Conservation (phyloP, 768 basidiomycete genomes). For the Cystoderma amianthinum region DNA sequence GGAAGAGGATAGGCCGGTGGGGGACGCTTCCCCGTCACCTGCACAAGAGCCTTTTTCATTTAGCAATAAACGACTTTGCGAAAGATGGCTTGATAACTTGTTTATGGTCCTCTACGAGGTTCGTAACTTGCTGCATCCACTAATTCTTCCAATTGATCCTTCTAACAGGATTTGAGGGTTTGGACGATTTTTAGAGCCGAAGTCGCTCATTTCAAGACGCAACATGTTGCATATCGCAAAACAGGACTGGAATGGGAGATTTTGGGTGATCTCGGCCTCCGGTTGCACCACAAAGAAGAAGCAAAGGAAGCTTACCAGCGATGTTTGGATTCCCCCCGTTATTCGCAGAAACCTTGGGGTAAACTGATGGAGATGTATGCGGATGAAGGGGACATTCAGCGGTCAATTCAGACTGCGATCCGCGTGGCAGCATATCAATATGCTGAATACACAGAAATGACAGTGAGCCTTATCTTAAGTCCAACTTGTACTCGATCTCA, state of each 20-base stretch:
- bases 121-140: slow-evolving; percentile 10
- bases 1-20: slow-evolving; percentile 30
- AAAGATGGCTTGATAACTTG: slow-evolving; percentile 95
- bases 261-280: slow-evolving; percentile 85
- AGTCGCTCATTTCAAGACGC: slow-evolving; percentile 97
- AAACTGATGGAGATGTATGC: slow-evolving; percentile 94
- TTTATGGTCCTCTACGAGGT: slow-evolving; percentile 99
- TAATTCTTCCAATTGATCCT: slow-evolving; percentile 4
- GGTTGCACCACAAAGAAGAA: slow-evolving; percentile 97
- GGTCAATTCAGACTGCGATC: slow-evolving; percentile 87
- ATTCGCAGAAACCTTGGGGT: slow-evolving; percentile 88
- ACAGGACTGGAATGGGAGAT: slow-evolving; percentile 99
- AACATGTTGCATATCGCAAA: slow-evolving; percentile 96
- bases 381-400: slow-evolving; percentile 92
- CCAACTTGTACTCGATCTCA: too few relatives aligned
- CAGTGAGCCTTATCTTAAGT: too few relatives aligned
- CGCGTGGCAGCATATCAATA: slow-evolving; percentile 90
- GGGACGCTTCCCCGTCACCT: slow-evolving; percentile 24
- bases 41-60: slow-evolving; percentile 76
- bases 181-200: slow-evolving; percentile 99
- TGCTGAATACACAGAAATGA: slow-evolving; percentile 85
- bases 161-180: slow-evolving; percentile 77
- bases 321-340: slow-evolving; percentile 80
- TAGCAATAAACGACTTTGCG: slow-evolving; percentile 93
- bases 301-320: slow-evolving; percentile 97